phyloP scores from a whole-genome alignment of 768 basidiomycete species.

The Amanita exitialis region DNA sequence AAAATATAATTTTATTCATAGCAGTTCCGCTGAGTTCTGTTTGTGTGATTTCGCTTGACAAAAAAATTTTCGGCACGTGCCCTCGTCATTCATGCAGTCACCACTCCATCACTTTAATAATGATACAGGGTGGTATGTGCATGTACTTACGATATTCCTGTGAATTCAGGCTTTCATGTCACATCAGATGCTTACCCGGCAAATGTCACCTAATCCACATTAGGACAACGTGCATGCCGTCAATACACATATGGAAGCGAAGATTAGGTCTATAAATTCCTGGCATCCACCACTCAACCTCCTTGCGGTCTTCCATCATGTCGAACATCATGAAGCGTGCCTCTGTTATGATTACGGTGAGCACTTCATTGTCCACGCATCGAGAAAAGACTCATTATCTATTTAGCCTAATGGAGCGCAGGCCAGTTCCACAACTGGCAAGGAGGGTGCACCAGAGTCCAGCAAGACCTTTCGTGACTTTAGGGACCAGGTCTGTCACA shows the following conservation, averaged over 20 bases:
- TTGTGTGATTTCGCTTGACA: neutral
- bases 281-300: neutral
- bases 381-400: neutral
- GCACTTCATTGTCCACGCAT: neutral
- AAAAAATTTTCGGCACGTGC: neutral
- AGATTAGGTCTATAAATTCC: neutral
- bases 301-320: neutral
- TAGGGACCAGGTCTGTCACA: slow-evolving; percentile 26
- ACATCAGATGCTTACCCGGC: neutral
- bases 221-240: neutral
- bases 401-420: neutral
- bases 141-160: neutral
- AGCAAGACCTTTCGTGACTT: slow-evolving; percentile 29
- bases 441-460: neutral
- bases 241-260: neutral
- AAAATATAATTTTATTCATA: neutral
- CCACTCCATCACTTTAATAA: too few species aligned
- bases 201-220: neutral
- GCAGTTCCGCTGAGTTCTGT: neutral
- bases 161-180: neutral
- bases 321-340: neutral
- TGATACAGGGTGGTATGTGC: neutral
- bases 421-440: neutral
- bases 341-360: neutral
- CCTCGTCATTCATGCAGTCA: neutral